Evolutionary conservation across 345 rosid species (phyloP).

Genomic region (Ailanthus altissimus): DNA sequence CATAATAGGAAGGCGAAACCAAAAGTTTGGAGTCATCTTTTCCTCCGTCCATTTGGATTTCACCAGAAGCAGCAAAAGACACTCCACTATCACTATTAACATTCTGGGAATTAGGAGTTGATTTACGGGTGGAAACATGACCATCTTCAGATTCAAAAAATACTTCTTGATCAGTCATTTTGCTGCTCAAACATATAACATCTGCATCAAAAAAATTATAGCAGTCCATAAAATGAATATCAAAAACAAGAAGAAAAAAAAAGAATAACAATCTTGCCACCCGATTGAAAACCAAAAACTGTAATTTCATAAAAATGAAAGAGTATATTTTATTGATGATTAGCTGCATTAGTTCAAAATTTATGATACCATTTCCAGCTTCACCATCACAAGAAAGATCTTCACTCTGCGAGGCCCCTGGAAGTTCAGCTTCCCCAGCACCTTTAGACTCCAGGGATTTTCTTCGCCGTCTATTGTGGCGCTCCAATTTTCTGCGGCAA

Average conservation of each 20-base stretch:
- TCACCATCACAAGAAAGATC: slow-evolving; percentile 53
- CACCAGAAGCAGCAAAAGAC: slow-evolving; percentile 55
- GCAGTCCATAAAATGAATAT: background rate
- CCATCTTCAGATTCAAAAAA: slow-evolving; percentile 62
- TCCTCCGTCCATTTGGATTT: slow-evolving; percentile 46
- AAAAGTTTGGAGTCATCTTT: slow-evolving; percentile 58
- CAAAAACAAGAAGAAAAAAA: background rate
- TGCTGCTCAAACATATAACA: slow-evolving; percentile 46
- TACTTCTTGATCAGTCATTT: slow-evolving; percentile 58
- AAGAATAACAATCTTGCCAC: background rate
- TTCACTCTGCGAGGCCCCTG: slow-evolving; percentile 41
- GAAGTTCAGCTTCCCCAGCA: slow-evolving; percentile 40
- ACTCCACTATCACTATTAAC: slow-evolving; percentile 55
- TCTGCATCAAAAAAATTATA: slow-evolving; percentile 30
- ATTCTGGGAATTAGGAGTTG: slow-evolving; percentile 54
- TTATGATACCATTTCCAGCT: slow-evolving; percentile 57
- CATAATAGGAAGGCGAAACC: slow-evolving; percentile 57
- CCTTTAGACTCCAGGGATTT: slow-evolving; percentile 52
- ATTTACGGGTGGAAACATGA: slow-evolving; percentile 40
- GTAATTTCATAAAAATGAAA: background rate
- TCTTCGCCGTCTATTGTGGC: slow-evolving; percentile 76
- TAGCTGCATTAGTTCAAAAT: slow-evolving; percentile 6
- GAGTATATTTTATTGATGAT: background rate
- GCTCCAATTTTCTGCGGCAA: slow-evolving; percentile 92
- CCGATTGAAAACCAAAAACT: background rate